Conservation (phyloP, 768 basidiomycete genomes). For the Phylloporus sp. region DNA sequence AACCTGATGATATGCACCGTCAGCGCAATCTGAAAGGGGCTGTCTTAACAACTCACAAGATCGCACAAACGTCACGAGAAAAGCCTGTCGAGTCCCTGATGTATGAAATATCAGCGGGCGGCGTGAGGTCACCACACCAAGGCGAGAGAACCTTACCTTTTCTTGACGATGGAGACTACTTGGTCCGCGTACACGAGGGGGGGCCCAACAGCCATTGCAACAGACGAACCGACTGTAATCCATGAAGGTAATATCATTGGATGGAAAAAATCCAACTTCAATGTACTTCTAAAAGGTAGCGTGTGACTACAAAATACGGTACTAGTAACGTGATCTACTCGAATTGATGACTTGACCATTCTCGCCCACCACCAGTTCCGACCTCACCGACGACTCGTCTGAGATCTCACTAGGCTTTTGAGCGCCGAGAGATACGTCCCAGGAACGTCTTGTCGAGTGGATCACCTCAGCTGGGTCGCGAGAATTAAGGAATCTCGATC, state of each 20-base stretch:
- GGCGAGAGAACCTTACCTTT: conserved; percentile 44
- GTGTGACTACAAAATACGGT: too few species aligned
- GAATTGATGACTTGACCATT: too few species aligned
- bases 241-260: conserved; percentile 48
- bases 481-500: conserved; percentile 16
- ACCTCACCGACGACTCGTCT: neutral
- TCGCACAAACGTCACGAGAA: conserved; percentile 81
- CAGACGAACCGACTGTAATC: conserved; percentile 63
- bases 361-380: neutral
- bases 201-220: conserved; percentile 82
- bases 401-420: conserved; percentile 4
- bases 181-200: conserved; percentile 85
- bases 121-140: conserved; percentile 2
- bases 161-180: conserved; percentile 72
- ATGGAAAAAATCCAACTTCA: neutral
- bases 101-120: conserved; percentile 4
- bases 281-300: too few species aligned
- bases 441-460: conserved; percentile 3
- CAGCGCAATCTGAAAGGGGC: conserved; percentile 3
- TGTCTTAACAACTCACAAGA: conserved; percentile 46
- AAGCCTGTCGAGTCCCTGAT: conserved; percentile 79
- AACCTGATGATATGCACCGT: conserved; percentile 40
- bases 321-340: too few species aligned
- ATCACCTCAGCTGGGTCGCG: conserved; percentile 9
- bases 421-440: neutral